A percentile compares a stretch with the other conserved stretches of the same genome.
Evolutionary conservation across 2,329 filamentous ascomycete genomes (phyloP).

Genomic region (Emericellopsis cladophorae): DNA sequence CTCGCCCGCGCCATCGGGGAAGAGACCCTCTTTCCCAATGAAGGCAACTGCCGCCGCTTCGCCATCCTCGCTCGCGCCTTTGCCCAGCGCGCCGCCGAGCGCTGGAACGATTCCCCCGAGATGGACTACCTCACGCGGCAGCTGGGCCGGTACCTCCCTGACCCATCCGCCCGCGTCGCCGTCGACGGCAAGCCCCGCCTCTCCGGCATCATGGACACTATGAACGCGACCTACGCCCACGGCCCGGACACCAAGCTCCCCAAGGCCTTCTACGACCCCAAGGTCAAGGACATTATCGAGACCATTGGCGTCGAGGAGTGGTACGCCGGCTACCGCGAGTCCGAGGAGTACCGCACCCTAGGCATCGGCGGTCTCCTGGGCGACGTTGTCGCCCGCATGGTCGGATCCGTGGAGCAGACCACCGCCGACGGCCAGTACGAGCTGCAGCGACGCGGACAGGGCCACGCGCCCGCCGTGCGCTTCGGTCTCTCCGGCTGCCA

Average conservation of each 20-base stretch:
- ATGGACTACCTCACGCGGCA: constrained; percentile 72
- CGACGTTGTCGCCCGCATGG: constrained; percentile 69
- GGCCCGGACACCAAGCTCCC: constrained; percentile 63
- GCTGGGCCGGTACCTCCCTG: constrained; percentile 78
- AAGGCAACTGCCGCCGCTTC: constrained; percentile 60
- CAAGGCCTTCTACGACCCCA: constrained; percentile 73
- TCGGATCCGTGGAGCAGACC: constrained; percentile 45
- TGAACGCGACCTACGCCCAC: constrained; percentile 82
- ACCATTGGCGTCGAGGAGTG: constrained; percentile 83
- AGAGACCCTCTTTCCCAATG: constrained; percentile 73
- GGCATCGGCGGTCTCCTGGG: constrained; percentile 80
- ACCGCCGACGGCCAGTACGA: constrained; percentile 41
- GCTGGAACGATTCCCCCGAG: constrained; percentile 66
- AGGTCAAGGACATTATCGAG: constrained; percentile 54
- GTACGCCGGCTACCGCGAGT: constrained; percentile 80
- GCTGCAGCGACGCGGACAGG: constrained; percentile 20
- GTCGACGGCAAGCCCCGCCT: constrained; percentile 77
- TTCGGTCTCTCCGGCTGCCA: constrained; percentile 80
- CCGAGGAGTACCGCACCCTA: constrained; percentile 72
- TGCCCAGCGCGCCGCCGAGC: constrained; percentile 55
- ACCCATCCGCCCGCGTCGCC: constrained; percentile 51
- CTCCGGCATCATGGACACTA: constrained; percentile 85
- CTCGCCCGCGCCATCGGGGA: constrained; percentile 51
- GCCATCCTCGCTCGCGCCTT: constrained; percentile 57
- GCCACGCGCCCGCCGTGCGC: constrained; percentile 23